Conservation (phyloP, 1,284 basidiomycete species). For the Cystobasidiaceae sp. region DNA sequence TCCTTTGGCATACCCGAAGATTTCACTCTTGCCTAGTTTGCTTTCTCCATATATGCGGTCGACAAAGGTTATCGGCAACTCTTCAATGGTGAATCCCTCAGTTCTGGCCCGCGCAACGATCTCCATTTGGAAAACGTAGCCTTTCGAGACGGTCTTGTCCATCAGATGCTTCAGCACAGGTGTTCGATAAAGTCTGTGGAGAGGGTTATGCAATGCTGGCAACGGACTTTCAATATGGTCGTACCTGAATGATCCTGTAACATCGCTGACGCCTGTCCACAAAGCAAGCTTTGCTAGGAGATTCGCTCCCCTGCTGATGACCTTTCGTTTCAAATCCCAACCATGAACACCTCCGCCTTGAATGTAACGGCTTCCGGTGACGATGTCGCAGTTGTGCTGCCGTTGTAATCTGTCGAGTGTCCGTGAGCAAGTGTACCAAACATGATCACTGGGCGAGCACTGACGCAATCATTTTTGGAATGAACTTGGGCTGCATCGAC, state of each 20-base stretch:
- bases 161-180: constrained; percentile 75
- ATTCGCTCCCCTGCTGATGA: constrained; percentile 79
- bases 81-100: constrained; percentile 75
- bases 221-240: constrained; percentile 39
- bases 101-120: constrained; percentile 85
- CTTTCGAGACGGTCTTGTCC: constrained; percentile 71
- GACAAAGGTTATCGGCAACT: constrained; percentile 88
- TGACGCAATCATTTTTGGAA: constrained; percentile 77
- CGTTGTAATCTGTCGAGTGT: constrained; percentile 60
- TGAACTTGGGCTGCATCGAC: constrained; percentile 71
- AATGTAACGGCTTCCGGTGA: constrained; percentile 82
- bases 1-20: constrained; percentile 81
- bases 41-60: constrained; percentile 88
- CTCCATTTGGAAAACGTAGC: constrained; percentile 96
- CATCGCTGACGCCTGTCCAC: constrained; percentile 73
- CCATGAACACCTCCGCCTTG: constrained; percentile 71
- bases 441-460: constrained; percentile 30
- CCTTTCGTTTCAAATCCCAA: constrained; percentile 80
- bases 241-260: constrained; percentile 80
- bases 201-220: not conserved
- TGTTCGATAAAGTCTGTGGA: constrained; percentile 65
- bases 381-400: constrained; percentile 75
- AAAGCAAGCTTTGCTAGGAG: constrained; percentile 76
- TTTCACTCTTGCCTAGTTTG: constrained; percentile 80
- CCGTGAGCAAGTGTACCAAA: constrained; percentile 15